phyloP scores from a whole-genome alignment of 2,329 filamentous ascomycete genomes.

The Gaeumannomyces sp. region DNA sequence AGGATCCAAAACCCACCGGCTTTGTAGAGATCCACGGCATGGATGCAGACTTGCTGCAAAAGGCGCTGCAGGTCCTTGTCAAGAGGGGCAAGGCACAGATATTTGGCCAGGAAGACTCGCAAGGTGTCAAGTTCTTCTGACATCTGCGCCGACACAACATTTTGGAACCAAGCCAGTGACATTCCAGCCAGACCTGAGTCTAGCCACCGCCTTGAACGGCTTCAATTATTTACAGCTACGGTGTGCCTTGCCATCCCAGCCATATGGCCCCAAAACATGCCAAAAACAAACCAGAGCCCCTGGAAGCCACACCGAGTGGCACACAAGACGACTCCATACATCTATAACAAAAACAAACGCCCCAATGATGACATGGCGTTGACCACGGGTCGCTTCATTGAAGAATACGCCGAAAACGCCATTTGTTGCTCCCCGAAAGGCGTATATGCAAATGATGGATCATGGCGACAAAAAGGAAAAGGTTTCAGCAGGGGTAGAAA shows the following conservation, averaged over 20 bases:
- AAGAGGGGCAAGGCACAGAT: conserved; percentile 90
- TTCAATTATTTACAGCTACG: not conserved
- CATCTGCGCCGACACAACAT: not conserved
- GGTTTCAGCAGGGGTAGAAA: not conserved
- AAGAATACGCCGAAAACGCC: not conserved
- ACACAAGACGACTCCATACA: not conserved
- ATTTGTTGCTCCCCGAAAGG: not conserved
- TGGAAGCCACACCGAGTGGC: not conserved
- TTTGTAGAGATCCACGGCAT: conserved; percentile 72
- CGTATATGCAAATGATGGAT: not conserved
- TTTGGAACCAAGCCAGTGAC: not conserved
- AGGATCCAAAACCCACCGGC: conserved; percentile 22
- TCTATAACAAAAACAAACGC: not conserved
- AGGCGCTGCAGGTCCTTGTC: conserved; percentile 72
- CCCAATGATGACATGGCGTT: too few species aligned
- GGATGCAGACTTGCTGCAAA: conserved; percentile 73
- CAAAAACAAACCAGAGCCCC: not conserved
- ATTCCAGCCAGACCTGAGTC: too few species aligned
- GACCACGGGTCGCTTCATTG: not conserved
- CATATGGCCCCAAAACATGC: not conserved
- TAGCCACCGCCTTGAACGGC: not conserved
- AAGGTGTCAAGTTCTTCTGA: conserved; percentile 94
- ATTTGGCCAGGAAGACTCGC: conserved; percentile 81
- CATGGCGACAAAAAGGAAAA: conserved; percentile 1
- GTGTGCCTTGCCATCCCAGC: not conserved